Conservation (phyloP, 768 basidiomycete species). For the Dioszegia crocea region DNA sequence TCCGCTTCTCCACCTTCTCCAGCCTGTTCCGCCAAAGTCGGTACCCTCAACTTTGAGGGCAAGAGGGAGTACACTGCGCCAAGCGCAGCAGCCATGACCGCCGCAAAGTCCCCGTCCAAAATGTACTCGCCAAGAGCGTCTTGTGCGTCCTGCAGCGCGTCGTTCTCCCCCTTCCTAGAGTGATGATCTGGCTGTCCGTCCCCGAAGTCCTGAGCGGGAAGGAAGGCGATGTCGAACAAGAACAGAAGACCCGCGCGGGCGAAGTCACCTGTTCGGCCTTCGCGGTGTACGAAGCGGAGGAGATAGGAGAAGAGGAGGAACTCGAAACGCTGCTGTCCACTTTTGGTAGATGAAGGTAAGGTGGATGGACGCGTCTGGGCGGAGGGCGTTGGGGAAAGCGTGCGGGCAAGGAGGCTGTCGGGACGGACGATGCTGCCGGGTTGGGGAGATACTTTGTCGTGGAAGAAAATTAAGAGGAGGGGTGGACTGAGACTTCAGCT, state of each 20-base stretch:
- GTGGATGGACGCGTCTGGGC: conserved; percentile 59
- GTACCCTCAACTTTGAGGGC: conserved; percentile 78
- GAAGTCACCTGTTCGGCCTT: conserved; percentile 88
- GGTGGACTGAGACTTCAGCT: conserved; percentile 27
- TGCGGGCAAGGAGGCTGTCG: conserved; percentile 16
- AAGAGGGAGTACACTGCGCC: conserved; percentile 88
- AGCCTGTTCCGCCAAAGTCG: conserved; percentile 47
- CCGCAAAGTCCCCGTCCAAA: conserved; percentile 95
- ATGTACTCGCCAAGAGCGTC: conserved; percentile 88
- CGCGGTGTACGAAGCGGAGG: conserved; percentile 87
- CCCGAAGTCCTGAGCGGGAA: conserved; percentile 2
- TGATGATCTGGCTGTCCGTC: background rate
- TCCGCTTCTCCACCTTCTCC: conserved; percentile 19
- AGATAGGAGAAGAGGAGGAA: conserved; percentile 94
- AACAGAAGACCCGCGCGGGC: conserved; percentile 88
- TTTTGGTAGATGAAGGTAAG: conserved; percentile 22
- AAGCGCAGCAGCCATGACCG: conserved; percentile 87
- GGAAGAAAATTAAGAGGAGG: conserved; percentile 93
- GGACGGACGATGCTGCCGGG: conserved; percentile 2
- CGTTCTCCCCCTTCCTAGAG: conserved; percentile 35
- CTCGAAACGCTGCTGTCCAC: conserved; percentile 67
- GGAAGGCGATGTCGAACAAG: conserved; percentile 83
- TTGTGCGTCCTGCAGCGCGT: conserved; percentile 78
- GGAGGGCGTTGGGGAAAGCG: conserved; percentile 61
- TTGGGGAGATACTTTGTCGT: conserved; percentile 62